These are phyloP conservation scores for Fusarium sororula DNA, from an alignment of 2,329 filamentous ascomycete genomes.

Conservation along the genomic window DNA sequence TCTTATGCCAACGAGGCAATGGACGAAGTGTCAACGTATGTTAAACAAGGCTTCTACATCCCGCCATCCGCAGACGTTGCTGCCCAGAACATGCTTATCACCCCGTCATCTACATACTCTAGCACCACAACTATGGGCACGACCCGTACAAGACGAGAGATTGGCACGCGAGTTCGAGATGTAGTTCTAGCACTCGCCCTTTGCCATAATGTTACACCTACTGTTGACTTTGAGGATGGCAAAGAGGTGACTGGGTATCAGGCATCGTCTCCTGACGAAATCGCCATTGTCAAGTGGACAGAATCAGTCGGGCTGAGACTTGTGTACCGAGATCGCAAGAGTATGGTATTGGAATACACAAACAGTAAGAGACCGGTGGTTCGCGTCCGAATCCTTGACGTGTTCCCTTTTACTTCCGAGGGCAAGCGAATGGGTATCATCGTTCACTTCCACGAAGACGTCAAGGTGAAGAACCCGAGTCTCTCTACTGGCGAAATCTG, in stretches of 20 bases:
- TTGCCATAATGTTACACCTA: conserved; percentile 96
- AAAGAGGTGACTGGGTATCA: conserved; percentile 85
- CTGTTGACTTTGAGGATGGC: conserved; percentile 79
- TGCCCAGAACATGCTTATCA: conserved; percentile 67
- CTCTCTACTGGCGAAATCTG: conserved; percentile 81
- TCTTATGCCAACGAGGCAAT: conserved; percentile 99
- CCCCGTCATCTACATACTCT: conserved; percentile 76
- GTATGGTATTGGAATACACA: conserved; percentile 82
- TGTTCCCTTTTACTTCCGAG: conserved; percentile 98
- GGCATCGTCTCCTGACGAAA: conserved; percentile 96
- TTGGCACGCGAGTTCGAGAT: conserved; percentile 91
- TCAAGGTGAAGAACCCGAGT: conserved; percentile 57
- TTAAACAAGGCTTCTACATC: conserved; percentile 81
- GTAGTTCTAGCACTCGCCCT: conserved; percentile 90
- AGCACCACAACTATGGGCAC: conserved; percentile 68
- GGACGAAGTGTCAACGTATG: conserved; percentile 91
- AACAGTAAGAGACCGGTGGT: conserved; percentile 79
- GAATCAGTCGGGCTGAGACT: conserved; percentile 90
- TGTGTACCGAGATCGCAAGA: conserved; percentile 84
- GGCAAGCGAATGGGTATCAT: conserved; percentile 99
- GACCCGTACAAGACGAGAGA: conserved; percentile 89
- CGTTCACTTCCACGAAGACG: conserved; percentile 78
- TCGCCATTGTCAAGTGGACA: conserved; percentile 96
- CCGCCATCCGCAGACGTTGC: conserved; percentile 56
- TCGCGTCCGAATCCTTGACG: conserved; percentile 86